Evolutionary conservation across 148 eudicot genomes (phyloP), one percentile per base, ranked within the genome.

Genomic region (Cornus controversa): DNA sequence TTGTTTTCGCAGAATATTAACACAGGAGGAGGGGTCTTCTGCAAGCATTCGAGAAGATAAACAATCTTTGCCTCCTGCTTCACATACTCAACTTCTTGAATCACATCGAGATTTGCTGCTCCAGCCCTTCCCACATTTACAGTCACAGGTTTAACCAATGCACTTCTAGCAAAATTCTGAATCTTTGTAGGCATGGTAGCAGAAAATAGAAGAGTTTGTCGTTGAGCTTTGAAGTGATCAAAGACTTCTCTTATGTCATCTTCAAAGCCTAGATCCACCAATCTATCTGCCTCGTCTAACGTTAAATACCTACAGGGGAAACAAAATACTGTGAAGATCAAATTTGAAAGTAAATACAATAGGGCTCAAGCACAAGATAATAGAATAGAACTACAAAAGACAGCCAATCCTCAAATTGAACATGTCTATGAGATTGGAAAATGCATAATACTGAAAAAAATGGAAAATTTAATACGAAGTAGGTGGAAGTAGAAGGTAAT

Each of bases 141-240:
- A 5, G 89, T 80, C 2, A 95, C 87, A 40, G 97, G 98, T 80
- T 86, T 90, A 25, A 93, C 97, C 40, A 94, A 78, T 36, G 97
- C 96, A 73, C 90, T 91, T 77, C 89, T 82, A 7, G 98, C 97
- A 79, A 94, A 94, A 72, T 91, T 92, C 60, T 92, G 97, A 58
- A 94, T 93, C 82, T 95, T 93, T 16, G 97, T 84, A 57, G 96
- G 98, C 97, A 95, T 95, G 0, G 96, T 94, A 58, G 98, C 96
- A 4, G 98, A 94, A 82, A 94, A 94, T 11, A 93, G 81, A 79
- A 94, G 94, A 5, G 97, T 95, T 63, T 95, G 98, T 67, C 97
- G 80, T 78, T 95, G 98, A 71, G 89, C 87, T 84, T 95, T 95
- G 74, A 95, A 95, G 82, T 93, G 97, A 70, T 93, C 93, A 73